These are phyloP conservation scores for Peronospora farinosa DNA, from an alignment of 352 stramenopile genomes.

Conservation along the genomic window DNA sequence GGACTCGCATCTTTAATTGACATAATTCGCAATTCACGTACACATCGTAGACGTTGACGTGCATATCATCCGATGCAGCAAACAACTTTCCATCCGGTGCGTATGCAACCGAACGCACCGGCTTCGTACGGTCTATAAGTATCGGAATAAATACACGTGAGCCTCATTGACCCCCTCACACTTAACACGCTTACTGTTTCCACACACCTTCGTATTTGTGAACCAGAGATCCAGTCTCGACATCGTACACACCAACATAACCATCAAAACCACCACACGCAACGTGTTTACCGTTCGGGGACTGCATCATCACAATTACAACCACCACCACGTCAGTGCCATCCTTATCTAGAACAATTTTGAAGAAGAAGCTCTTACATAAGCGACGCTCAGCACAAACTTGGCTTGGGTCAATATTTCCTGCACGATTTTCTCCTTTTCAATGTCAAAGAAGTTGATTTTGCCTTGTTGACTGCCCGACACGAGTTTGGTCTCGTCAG, in stretches of 20 bases:
- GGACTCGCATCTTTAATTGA: neutral
- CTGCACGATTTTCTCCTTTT: conserved; percentile 69
- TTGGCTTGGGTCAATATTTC: conserved; percentile 69
- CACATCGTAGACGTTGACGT: conserved; percentile 90
- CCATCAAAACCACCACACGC: conserved; percentile 77
- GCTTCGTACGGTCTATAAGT: conserved; percentile 70
- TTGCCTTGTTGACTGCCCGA: conserved; percentile 82
- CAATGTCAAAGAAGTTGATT: conserved; percentile 83
- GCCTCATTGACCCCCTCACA: conserved; percentile 1
- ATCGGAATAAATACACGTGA: conserved; percentile 8
- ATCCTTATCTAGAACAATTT: neutral
- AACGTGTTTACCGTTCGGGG: conserved; percentile 75
- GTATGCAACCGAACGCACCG: conserved; percentile 82
- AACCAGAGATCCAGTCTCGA: conserved; percentile 69
- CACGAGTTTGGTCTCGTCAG: conserved; percentile 73
- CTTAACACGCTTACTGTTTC: neutral
- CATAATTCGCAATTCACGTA: conserved; percentile 36
- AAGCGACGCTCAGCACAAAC: conserved; percentile 72
- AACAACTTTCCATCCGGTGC: conserved; percentile 82
- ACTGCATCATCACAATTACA: conserved; percentile 29
- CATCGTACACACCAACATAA: conserved; percentile 81
- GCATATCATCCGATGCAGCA: conserved; percentile 87
- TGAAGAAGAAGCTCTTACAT: conserved; percentile 34
- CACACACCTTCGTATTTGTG: conserved; percentile 78
- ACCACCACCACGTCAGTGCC: conserved; percentile 5